A percentile compares a stretch with the other conserved stretches of the same genome.
Evolutionary conservation across 805 yeast species (phyloP).

Genomic region (Kuraishia ogatae): DNA sequence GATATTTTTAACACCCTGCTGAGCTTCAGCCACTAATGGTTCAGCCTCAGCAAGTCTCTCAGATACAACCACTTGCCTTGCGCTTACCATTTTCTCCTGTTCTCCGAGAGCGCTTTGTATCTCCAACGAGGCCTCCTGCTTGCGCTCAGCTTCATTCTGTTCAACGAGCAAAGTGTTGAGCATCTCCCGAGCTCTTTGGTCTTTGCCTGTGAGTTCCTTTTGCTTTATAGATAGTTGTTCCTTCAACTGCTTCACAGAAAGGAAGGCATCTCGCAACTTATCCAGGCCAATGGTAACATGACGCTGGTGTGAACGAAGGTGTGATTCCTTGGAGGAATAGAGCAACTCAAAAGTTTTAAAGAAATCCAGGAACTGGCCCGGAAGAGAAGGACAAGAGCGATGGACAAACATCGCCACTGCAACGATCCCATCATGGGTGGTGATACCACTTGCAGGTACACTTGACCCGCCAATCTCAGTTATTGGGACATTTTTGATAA

Average conservation of each 20-base stretch:
- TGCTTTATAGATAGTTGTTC: slow-evolving; percentile 45
- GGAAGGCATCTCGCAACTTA: slow-evolving; percentile 65
- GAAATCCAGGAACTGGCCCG: slow-evolving; percentile 49
- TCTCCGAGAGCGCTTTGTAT: slow-evolving; percentile 60
- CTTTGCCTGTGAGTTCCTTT: slow-evolving; percentile 41
- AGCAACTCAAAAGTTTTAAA: slow-evolving; percentile 33
- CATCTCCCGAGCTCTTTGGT: slow-evolving; percentile 60
- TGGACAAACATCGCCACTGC: slow-evolving; percentile 42
- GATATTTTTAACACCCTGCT: slow-evolving; percentile 82
- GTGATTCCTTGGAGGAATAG: slow-evolving; percentile 33
- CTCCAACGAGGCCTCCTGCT: slow-evolving; percentile 74
- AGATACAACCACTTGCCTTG: slow-evolving; percentile 45
- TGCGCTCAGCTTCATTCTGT: slow-evolving; percentile 89
- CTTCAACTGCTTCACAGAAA: slow-evolving; percentile 58
- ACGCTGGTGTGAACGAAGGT: slow-evolving; percentile 56
- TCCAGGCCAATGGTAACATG: slow-evolving; percentile 71
- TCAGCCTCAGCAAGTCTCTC: slow-evolving; percentile 67
- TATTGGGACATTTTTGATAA: slow-evolving; percentile 32
- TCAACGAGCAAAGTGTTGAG: slow-evolving; percentile 69
- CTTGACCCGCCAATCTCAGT: slow-evolving; percentile 29
- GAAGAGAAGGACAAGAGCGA: slow-evolving; percentile 24
- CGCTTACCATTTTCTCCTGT: slow-evolving; percentile 55
- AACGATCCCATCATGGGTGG: slow-evolving; percentile 36
- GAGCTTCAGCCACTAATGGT: slow-evolving; percentile 80
- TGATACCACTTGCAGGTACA: slow-evolving; percentile 8